Evolutionary conservation across 495 filamentous ascomycete species (phyloP).

Genomic region (Hapsidospora chrysogenum): DNA sequence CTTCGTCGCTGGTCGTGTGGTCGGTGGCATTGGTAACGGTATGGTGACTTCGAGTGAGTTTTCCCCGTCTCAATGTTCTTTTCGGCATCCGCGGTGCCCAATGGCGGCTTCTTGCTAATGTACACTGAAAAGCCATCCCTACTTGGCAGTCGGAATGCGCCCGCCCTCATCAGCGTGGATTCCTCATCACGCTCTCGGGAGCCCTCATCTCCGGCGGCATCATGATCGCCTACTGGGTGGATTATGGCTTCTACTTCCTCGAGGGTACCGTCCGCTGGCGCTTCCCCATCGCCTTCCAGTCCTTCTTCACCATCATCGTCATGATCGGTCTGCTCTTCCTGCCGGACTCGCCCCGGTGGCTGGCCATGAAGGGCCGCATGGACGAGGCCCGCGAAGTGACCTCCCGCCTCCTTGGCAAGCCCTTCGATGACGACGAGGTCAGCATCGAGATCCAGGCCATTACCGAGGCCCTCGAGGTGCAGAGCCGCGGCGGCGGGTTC

Average conservation of each 20-base stretch:
- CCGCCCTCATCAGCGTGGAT: slow-evolving; percentile 48
- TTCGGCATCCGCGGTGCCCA: not conserved
- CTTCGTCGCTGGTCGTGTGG: slow-evolving; percentile 44
- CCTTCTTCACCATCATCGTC: slow-evolving; percentile 49
- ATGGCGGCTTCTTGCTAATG: slow-evolving; percentile 13
- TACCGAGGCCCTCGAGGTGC: slow-evolving; percentile 48
- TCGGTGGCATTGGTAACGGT: slow-evolving; percentile 48
- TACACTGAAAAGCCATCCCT: slow-evolving; percentile 45
- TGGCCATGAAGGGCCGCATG: slow-evolving; percentile 49
- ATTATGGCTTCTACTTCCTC: slow-evolving; percentile 42
- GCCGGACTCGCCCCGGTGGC: slow-evolving; percentile 41
- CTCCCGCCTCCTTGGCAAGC: slow-evolving; percentile 45
- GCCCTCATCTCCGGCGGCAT: slow-evolving; percentile 53
- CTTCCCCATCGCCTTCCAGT: slow-evolving; percentile 51
- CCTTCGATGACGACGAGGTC: slow-evolving; percentile 39
- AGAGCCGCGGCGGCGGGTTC: slow-evolving; percentile 41
- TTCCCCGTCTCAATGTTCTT: slow-evolving; percentile 5
- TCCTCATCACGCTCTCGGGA: slow-evolving; percentile 71
- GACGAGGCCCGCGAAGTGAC: slow-evolving; percentile 55
- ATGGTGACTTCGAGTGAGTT: slow-evolving; percentile 20
- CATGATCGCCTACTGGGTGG: slow-evolving; percentile 52
- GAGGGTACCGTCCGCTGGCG: slow-evolving; percentile 48
- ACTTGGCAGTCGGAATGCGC: slow-evolving; percentile 56
- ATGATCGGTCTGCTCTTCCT: slow-evolving; percentile 35
- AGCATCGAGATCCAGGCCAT: slow-evolving; percentile 43